A percentile compares a stretch with the other conserved stretches of the same genome.
Evolutionary conservation across 2,329 filamentous ascomycete genomes (phyloP).

Genomic region (Stylonectria norvegica): DNA sequence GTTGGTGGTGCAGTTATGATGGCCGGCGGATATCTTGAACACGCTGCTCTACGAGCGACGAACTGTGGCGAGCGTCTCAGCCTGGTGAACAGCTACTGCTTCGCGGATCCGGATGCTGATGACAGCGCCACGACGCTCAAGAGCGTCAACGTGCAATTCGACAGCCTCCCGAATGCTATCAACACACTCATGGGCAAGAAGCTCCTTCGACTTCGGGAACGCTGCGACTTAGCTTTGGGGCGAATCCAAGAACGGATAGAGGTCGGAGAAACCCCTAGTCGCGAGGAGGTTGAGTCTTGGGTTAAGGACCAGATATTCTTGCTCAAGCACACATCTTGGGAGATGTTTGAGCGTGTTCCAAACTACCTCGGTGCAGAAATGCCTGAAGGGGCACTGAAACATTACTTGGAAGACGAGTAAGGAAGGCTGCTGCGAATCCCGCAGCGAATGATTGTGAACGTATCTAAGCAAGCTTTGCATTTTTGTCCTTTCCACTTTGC

Average conservation of each 20-base stretch:
- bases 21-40: conserved; percentile 6
- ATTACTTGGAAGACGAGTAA: conserved; percentile 1
- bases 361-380: conserved; percentile 4
- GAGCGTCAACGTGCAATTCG: conserved; percentile 3
- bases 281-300: conserved; percentile 7
- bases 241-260: background rate
- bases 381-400: conserved; percentile 1
- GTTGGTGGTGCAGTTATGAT: conserved; percentile 11
- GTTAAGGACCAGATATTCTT: conserved; percentile 6
- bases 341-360: conserved; percentile 9
- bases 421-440: no score
- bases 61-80: conserved; percentile 8
- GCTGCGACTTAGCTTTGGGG: background rate
- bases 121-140: conserved; percentile 6
- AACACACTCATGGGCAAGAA: conserved; percentile 4
- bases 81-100: conserved; percentile 9
- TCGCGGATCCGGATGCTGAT: conserved; percentile 5
- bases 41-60: conserved; percentile 4
- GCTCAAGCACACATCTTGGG: conserved; percentile 9
- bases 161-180: conserved; percentile 1
- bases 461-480: no score
- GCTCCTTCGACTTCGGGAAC: background rate
- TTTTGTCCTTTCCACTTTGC: no score
- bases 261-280: background rate
- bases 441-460: no score